These are phyloP conservation scores for Alternaria sp. DNA, from an alignment of 2,329 filamentous ascomycete species.

Conservation along the genomic window DNA sequence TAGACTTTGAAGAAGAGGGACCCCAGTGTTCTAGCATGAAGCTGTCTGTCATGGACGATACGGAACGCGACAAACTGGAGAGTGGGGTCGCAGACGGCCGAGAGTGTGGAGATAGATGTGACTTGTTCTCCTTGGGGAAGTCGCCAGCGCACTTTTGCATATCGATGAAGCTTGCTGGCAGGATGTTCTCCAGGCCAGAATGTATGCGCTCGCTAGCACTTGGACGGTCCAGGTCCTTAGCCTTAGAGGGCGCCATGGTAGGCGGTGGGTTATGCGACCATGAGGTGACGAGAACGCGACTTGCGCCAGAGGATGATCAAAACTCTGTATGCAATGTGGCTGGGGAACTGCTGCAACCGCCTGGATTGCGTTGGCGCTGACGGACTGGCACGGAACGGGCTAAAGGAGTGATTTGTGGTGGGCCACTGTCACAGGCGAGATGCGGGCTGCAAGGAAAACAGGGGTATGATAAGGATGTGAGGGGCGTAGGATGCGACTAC, in stretches of 20 bases:
- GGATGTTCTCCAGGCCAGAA: slow-evolving; percentile 37
- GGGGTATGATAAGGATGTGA: slow-evolving; percentile 9
- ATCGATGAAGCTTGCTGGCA: slow-evolving; percentile 31
- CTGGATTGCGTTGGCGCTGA: slow-evolving; percentile 9
- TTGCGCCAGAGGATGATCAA: slow-evolving; percentile 7
- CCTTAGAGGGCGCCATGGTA: slow-evolving; percentile 25
- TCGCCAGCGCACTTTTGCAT: slow-evolving; percentile 13
- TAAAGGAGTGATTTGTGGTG: slow-evolving; percentile 22
- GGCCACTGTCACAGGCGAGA: slow-evolving; percentile 27
- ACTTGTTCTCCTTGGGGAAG: slow-evolving; percentile 24
- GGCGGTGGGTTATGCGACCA: slow-evolving; percentile 16
- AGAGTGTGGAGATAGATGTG: slow-evolving; percentile 20
- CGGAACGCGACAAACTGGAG: slow-evolving; percentile 34
- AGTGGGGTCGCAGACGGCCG: slow-evolving; percentile 31
- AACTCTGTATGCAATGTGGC: slow-evolving; percentile 13
- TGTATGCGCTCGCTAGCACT: slow-evolving; percentile 21
- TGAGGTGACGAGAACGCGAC: slow-evolving; percentile 13
- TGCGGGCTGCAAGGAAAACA: slow-evolving; percentile 10
- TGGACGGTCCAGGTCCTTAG: slow-evolving; percentile 26
- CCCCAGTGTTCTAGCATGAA: slow-evolving; percentile 41
- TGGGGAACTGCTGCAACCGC: slow-evolving; percentile 27
- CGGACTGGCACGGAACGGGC: slow-evolving; percentile 17
- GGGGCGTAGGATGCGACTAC: slow-evolving; percentile 1
- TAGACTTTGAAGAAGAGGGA: slow-evolving; percentile 17
- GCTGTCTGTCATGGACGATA: slow-evolving; percentile 45